phyloP scores from a whole-genome alignment of 805 yeast species.

The Metschnikowia shivogae region DNA sequence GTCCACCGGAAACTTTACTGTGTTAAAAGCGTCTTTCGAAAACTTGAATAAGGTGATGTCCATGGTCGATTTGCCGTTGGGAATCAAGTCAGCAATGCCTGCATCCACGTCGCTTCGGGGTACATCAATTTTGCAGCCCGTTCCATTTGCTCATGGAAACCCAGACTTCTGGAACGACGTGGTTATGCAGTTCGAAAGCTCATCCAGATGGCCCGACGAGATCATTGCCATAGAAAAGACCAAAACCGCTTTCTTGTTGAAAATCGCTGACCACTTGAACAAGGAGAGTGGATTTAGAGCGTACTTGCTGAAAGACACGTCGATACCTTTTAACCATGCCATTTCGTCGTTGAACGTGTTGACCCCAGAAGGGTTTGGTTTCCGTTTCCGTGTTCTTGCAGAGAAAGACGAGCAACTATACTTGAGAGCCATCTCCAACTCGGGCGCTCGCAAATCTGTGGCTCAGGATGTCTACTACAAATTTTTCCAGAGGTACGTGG shows the following conservation, averaged over 20 bases:
- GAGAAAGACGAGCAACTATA: conserved; percentile 81
- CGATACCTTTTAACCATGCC: conserved; percentile 61
- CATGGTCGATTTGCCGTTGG: conserved; percentile 57
- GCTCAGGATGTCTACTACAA: conserved; percentile 60
- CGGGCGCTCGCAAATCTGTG: conserved; percentile 55
- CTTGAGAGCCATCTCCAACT: conserved; percentile 64
- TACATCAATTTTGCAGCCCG: conserved; percentile 74
- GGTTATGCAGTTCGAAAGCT: conserved; percentile 81
- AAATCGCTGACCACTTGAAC: conserved; percentile 48
- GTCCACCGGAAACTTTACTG: conserved; percentile 25
- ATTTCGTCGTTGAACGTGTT: conserved; percentile 59
- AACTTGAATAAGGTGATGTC: conserved; percentile 45
- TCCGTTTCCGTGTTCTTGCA: conserved; percentile 68
- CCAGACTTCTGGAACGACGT: conserved; percentile 80
- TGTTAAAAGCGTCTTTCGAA: conserved; percentile 44
- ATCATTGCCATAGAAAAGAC: conserved; percentile 78
- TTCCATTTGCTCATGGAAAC: conserved; percentile 69
- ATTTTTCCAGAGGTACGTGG: conserved; percentile 62
- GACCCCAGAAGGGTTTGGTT: conserved; percentile 89
- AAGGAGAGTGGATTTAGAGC: conserved; percentile 53
- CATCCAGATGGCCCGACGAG: conserved; percentile 96
- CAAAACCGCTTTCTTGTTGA: conserved; percentile 82
- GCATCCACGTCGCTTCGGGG: conserved; percentile 71
- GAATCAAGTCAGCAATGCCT: conserved; percentile 68
- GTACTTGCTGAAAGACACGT: conserved; percentile 59